Base-by-base conservation (phyloP, 306 rosid genomes). In the Canavalia gladiata region DNA sequence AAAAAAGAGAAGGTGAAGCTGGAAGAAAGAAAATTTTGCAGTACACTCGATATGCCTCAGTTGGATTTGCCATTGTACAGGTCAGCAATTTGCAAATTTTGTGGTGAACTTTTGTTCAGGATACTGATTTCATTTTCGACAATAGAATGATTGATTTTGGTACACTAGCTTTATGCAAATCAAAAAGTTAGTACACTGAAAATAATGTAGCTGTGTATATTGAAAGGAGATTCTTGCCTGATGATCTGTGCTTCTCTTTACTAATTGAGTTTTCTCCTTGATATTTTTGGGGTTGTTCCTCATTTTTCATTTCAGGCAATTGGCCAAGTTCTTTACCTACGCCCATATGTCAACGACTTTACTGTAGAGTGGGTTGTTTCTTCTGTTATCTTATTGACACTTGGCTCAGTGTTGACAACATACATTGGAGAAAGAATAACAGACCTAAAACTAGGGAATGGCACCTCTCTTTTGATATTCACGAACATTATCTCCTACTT, bases 401-500 rank as follows among this genome's bases (percentile, higher is more conserved):
- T 95, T 80, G 97, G 99, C 62, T 89, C 99, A 5, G 90, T 89
- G 63, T 72, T 95, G 57, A 95, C 99, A 47, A 93, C 97, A 3
- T 95, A 92, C 82, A 91, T 95, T 10, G 97, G 99, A 33, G 97
- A 95, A 80, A 86, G 90, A 68, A 95, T 92, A 84, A 84, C 97
- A 8, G 97, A 95, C 86, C 87, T 95, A 51, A 95, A 95, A 90
- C 97, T 95, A 55, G 99, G 99, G 79, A 95, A 93, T 66, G 99
- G 97, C 35, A 95, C 99, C 45, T 95, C 99, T 41, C 99, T 95
- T 80, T 88, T 95, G 86, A 95, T 95, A 72, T 95, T 95, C 91
- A 95, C 97, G 41, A 95, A 94, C 87, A 95, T 92, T 81, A 95
- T 95, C 81, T 95, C 99, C 83, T 95, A 95, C 88, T 89, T 95